Percentiles rank a stretch among this genome's conserved stretches.
Conservation (phyloP, 2,329 filamentous ascomycete species). For the Stromatinia cepivora region DNA sequence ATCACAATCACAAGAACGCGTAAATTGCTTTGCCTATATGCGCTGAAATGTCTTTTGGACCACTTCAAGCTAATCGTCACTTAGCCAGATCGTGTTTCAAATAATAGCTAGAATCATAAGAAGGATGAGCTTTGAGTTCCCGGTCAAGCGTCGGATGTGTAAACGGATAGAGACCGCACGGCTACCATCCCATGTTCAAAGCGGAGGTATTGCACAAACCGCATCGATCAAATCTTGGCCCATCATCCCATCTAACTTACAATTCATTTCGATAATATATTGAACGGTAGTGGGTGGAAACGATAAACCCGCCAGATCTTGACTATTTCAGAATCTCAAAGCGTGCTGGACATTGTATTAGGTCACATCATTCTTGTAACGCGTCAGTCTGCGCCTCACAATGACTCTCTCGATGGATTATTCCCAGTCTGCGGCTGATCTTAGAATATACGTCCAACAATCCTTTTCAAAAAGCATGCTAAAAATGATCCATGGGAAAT, state of each 20-base stretch:
- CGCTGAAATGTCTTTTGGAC: neutral
- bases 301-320: neutral
- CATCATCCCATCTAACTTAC: neutral
- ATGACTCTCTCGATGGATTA: too few species aligned
- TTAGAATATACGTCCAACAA: neutral
- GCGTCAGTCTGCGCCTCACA: neutral
- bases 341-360: neutral
- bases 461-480: neutral
- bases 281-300: neutral
- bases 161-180: slow-evolving; percentile 8
- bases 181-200: slow-evolving; percentile 20
- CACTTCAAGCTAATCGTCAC: neutral
- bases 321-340: neutral
- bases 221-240: slow-evolving; percentile 5
- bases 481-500: neutral
- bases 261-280: neutral
- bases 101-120: neutral
- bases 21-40: slow-evolving; percentile 8
- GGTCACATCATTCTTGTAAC: neutral
- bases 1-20: neutral
- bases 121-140: slow-evolving; percentile 6
- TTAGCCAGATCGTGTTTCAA: neutral
- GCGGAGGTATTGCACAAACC: neutral
- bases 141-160: neutral
- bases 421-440: neutral